Base-by-base conservation (phyloP, 257 asterid genomes). In the Solanum pennellii region DNA sequence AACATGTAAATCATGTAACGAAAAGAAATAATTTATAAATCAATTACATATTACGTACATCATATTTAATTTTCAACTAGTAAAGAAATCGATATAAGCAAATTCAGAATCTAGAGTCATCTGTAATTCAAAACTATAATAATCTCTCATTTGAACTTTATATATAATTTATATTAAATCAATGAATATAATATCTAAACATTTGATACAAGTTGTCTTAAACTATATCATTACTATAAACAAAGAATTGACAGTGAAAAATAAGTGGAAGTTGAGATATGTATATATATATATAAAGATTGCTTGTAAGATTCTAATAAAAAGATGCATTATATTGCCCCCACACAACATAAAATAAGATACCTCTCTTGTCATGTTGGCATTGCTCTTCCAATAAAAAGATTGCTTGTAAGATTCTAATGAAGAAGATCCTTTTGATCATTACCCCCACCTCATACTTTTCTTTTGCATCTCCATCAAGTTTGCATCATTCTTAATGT, bases 361-460 rank as follows among this genome's bases (percentile, higher is more conserved):
- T 88, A 73, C 93, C 89, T 91, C 89, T 92, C 92, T 89, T 91
- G 89, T 83, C 93, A 91, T 88, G 89, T 91, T 90, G 88, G 39
- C 56, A 87, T 4, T 68, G 15, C 88, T 86, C 84, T 90, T 83
- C 88, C 89, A 66, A 60, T 83, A 1, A 87, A 80, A 91, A 90
- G 91, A 91, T 93, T 91, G 92, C 87, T 84, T 84, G 44, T 25
- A 49, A 35, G 80, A 73, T 73, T 73, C 80, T 73, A 73, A 73
- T 73, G 25, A 9, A 72, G 9, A 74, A 74, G 25, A 44, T 47
- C 44, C 15, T 47, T 71, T 73, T 69, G 15, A 86, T 84, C 88
- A 73, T 37, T 60, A 72, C 14, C 80, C 90, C 90, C 89, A 60
- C 85, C 79, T 83, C 29, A 6, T 72, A 45, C 60, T 86, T 60